Base-by-base conservation (phyloP, 139 green algal genomes). In the Asterochloris sp. region DNA sequence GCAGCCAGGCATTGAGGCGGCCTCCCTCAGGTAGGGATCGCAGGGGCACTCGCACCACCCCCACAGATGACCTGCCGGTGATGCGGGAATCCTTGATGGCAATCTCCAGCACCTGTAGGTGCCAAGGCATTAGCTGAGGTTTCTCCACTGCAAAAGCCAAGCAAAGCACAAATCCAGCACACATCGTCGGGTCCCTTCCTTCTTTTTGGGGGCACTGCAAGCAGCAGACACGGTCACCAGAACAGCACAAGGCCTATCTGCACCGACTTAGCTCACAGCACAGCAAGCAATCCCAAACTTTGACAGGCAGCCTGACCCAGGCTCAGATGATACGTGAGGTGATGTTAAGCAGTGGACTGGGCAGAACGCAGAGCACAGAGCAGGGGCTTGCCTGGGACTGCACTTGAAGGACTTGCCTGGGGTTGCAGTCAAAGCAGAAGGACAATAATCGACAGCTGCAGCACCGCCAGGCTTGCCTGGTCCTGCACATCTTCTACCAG, bases 61-160 rank as follows among this genome's bases (percentile, higher is more conserved):
- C 95, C 11, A 98, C 89, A 62, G 95, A 92, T 14, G 92, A 88
- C 12, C 94, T 90, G 0, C 93, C 94, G 0, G 95, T 98, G 26
- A 98, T 87, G 78, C 92, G 94, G 0, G 86, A 93, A 85, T 98
- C 95, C n/a, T 87, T 88, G 23, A 98, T 92, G n/a, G 87, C 83
- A 67, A 98, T 86, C 81, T 95, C 90, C 78, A 98, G 73, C 54
- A 88, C 78, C 91, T 97, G 92, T 71, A 74, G 4, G 24, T 16
- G 66, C 38, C 38, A 71, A 10, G 8, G 17, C 4, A 21, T 8
- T 10, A 71, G 66, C 66, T 71, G 66, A 9, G 66, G 4, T 8
- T 71, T 71, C 8, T 1, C 66, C 66, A 71, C 17, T 71, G 17
- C 16, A 16, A 10, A 26, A 9, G 17, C 17, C 21, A 21, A 71